Base-by-base conservation (phyloP, 108 stramenopile genomes). In the Cyclotella atomus region DNA sequence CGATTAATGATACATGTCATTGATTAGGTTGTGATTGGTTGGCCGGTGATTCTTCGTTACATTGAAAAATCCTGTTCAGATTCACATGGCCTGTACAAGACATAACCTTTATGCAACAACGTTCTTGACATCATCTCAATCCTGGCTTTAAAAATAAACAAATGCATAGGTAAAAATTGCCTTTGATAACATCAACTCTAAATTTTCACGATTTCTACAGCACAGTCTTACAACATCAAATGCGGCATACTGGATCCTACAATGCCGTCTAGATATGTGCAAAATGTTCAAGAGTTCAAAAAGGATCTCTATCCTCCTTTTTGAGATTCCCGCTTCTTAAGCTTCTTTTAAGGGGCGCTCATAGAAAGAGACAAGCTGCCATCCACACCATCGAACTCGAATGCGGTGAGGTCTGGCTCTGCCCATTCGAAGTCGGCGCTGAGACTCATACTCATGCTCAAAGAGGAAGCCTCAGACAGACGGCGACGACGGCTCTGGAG, bases 381-480 rank as follows among this genome's bases (percentile, higher is more conserved):
- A 30, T 57, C 56, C 4, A 32, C 29, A 12, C 15, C 12, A 0
- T 57, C 56, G 30, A 57, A 57, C 4, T 30, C 56, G 32, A 57
- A 32, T 30, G 12, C 56, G 15, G 10, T 30, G 29, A 57, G 32
- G 0, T 57, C 56, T 57, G 56, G 29, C 56, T 57, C 56, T 10
- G 56, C 4, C 56, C 56, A 57, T 32, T 16, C 56, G n/a, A 57
- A 32, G 30, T 57, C 10, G 12, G 32, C 29, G 14, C 56, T 57
- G 56, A 57, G 28, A 14, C 56, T 57, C 10, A 57, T 28, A n/a
- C 47, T 49, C 47, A 49, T 49, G n/a, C 47, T 49, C 47, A 49
- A 17, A 19, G 47, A 49, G 4, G 10, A 4, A n/a, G 9, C 47
- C 16, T 49, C 47, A 12, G n/a, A n/a, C n/a, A 49, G n/a, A 17